These are phyloP conservation scores for Lepidium didymum DNA, from an alignment of 345 rosid species.

Conservation along the genomic window DNA sequence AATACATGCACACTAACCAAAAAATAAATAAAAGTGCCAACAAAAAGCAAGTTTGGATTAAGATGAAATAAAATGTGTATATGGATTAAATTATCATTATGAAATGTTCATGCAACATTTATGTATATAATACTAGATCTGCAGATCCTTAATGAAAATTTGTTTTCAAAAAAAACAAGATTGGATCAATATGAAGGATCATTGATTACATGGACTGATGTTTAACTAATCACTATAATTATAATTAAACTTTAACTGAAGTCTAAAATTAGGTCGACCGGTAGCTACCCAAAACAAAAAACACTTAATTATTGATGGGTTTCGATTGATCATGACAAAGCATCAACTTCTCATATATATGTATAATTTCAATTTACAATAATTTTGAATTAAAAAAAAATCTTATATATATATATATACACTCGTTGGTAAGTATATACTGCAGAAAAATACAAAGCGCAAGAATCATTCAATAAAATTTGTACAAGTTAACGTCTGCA, in stretches of 20 bases:
- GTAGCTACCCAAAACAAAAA: neutral
- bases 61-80: neutral
- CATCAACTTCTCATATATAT: slow-evolving; percentile 8
- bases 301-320: neutral
- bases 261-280: slow-evolving; percentile 1
- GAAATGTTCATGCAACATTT: neutral
- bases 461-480: neutral
- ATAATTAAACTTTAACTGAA: neutral
- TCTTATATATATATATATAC: neutral
- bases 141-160: neutral
- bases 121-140: neutral
- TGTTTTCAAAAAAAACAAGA: neutral
- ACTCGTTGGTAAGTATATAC: neutral
- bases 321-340: slow-evolving; percentile 21
- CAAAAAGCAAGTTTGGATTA: neutral
- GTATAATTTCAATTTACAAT: neutral
- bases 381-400: neutral
- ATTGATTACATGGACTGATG: neutral
- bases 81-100: neutral
- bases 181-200: neutral
- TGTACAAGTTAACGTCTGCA: neutral
- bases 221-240: neutral
- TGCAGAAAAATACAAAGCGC: neutral
- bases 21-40: neutral
- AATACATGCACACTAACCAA: neutral